Evolutionary conservation across 1,284 basidiomycete genomes (phyloP).

Genomic region (Sporisorium exsertum): DNA sequence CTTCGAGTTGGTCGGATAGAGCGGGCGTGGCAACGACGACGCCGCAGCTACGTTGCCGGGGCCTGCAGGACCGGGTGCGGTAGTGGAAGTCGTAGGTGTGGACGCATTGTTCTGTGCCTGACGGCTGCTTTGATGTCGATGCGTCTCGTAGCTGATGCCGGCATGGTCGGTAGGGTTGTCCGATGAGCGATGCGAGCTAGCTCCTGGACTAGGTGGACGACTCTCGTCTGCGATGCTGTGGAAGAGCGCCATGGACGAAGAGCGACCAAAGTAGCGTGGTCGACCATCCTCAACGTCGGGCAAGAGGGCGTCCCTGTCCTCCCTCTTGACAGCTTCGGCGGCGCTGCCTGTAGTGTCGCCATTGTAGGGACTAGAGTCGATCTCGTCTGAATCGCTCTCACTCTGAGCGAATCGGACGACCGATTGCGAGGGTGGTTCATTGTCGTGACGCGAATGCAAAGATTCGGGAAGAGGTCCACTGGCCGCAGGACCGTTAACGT

Average conservation of each 20-base stretch:
- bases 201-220: constrained; percentile 48
- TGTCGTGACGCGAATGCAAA: constrained; percentile 11
- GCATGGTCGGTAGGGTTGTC: constrained; percentile 24
- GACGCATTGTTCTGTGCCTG: constrained; percentile 5
- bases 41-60: constrained; percentile 5
- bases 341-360: background rate
- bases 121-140: constrained; percentile 13
- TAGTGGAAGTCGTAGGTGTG: background rate
- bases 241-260: constrained; percentile 53
- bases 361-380: constrained; percentile 1
- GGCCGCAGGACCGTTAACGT: background rate
- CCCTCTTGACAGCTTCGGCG: constrained; percentile 12
- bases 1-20: constrained; percentile 60
- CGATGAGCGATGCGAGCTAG: constrained; percentile 14
- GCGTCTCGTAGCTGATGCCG: constrained; percentile 51
- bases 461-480: background rate
- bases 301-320: constrained; percentile 44
- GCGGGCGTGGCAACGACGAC: constrained; percentile 21
- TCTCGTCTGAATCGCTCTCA: constrained; percentile 20
- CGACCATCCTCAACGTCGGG: constrained; percentile 62
- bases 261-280: constrained; percentile 59
- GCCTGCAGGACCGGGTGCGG: background rate
- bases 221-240: constrained; percentile 49
- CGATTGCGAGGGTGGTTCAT: constrained; percentile 25
- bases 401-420: constrained; percentile 14